Evolutionary conservation across 495 filamentous ascomycete genomes (phyloP).

Genomic region (Trichoderma erinaceum): DNA sequence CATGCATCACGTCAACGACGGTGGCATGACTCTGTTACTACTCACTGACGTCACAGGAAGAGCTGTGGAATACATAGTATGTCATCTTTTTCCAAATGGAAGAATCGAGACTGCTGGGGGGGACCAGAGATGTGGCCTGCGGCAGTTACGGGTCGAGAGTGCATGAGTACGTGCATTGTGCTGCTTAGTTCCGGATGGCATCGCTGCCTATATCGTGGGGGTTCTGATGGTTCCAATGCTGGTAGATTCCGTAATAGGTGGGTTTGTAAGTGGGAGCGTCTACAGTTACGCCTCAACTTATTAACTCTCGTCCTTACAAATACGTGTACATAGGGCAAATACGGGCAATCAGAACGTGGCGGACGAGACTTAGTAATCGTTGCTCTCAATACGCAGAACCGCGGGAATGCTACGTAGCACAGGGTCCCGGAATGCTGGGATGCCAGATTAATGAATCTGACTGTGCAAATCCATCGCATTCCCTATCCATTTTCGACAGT

Average conservation of each 20-base stretch:
- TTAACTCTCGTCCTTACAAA: too few species aligned
- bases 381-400: too few species aligned
- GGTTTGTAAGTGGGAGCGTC: too few species aligned
- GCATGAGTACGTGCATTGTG: conserved; percentile 4
- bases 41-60: conserved; percentile 2
- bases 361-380: neutral
- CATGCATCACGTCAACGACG: neutral
- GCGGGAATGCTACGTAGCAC: conserved; percentile 5
- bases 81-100: neutral
- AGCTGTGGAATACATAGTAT: neutral
- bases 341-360: too few species aligned
- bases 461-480: neutral
- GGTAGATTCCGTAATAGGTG: too few species aligned
- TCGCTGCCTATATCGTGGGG: too few species aligned
- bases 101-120: neutral
- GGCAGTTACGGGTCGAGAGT: neutral
- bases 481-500: too few species aligned
- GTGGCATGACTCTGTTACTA: neutral
- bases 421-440: conserved; percentile 9
- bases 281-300: too few species aligned
- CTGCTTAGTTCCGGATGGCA: too few species aligned
- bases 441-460: conserved; percentile 9
- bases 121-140: neutral
- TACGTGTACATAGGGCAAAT: neutral
- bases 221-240: too few species aligned